Conservation (phyloP, 306 rosid genomes). For the Ormosia emarginata region DNA sequence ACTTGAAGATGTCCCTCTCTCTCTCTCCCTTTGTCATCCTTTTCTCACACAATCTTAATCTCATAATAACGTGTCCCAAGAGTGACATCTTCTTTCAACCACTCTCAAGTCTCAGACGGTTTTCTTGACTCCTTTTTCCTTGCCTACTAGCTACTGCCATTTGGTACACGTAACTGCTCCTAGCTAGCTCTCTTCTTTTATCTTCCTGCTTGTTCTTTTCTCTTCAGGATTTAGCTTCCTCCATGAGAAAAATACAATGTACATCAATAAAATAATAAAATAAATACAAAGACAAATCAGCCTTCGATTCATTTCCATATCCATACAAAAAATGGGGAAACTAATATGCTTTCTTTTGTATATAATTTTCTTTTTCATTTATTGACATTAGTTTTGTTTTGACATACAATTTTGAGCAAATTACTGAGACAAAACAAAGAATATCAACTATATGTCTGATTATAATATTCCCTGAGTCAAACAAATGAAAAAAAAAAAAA, state of each 20-base stretch:
- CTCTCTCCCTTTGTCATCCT: neutral
- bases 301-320: conserved; percentile 18
- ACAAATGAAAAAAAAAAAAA: neutral
- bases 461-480: conserved; percentile 4
- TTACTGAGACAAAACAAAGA: conserved; percentile 24
- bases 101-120: conserved; percentile 44
- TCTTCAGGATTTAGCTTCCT: neutral
- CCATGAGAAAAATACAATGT: neutral
- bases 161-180: conserved; percentile 22
- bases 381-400: neutral
- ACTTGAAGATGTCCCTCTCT: conserved; percentile 12
- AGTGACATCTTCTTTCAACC: conserved; percentile 32
- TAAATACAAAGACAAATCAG: conserved; percentile 10
- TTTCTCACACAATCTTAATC: neutral
- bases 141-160: conserved; percentile 16
- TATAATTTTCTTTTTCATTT: neutral
- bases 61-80: conserved; percentile 21
- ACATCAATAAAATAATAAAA: neutral
- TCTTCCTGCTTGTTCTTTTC: conserved; percentile 18
- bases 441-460: conserved; percentile 20
- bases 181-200: neutral
- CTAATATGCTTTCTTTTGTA: conserved; percentile 1
- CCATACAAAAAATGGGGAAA: neutral
- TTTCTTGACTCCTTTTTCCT: conserved; percentile 43
- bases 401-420: conserved; percentile 22